Conservation (phyloP, 2,329 filamentous ascomycete genomes). For the Trichocomaceae sp. region DNA sequence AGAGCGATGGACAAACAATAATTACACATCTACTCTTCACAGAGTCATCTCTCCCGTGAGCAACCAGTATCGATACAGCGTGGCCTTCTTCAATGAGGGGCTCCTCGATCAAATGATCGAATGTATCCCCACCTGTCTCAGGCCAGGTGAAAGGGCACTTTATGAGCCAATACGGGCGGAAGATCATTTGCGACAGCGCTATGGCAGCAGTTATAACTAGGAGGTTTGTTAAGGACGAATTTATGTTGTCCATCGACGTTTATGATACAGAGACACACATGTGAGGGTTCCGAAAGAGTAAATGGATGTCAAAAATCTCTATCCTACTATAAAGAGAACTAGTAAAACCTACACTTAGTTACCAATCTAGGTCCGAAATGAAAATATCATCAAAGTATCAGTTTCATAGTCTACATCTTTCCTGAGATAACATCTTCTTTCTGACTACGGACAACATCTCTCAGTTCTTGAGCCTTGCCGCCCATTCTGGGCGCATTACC, state of each 20-base stretch:
- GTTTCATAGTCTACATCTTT: not conserved
- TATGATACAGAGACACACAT: too few relatives aligned
- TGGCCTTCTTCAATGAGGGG: constrained; percentile 52
- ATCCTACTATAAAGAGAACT: too few relatives aligned
- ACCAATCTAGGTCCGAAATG: not conserved
- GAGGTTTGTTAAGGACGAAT: not conserved
- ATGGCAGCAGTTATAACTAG: constrained; percentile 21
- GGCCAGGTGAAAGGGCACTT: constrained; percentile 24
- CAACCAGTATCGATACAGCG: constrained; percentile 46
- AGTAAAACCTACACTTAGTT: not conserved
- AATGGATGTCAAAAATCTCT: too few relatives aligned
- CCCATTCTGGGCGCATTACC: constrained; percentile 1
- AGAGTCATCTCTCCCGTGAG: constrained; percentile 19
- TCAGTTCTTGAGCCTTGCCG: constrained; percentile 2
- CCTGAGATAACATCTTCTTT: not conserved
- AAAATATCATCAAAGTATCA: not conserved
- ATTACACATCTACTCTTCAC: constrained; percentile 2
- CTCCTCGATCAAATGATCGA: constrained; percentile 40
- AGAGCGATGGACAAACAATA: constrained; percentile 46
- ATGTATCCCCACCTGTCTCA: constrained; percentile 31
- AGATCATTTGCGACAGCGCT: constrained; percentile 24
- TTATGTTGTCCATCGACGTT: not conserved
- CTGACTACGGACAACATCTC: constrained; percentile 1
- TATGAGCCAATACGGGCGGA: constrained; percentile 30
- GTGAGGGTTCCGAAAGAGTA: too few relatives aligned